Base-by-base conservation (phyloP, 768 basidiomycete species). In the Psilocybe cubensis region DNA sequence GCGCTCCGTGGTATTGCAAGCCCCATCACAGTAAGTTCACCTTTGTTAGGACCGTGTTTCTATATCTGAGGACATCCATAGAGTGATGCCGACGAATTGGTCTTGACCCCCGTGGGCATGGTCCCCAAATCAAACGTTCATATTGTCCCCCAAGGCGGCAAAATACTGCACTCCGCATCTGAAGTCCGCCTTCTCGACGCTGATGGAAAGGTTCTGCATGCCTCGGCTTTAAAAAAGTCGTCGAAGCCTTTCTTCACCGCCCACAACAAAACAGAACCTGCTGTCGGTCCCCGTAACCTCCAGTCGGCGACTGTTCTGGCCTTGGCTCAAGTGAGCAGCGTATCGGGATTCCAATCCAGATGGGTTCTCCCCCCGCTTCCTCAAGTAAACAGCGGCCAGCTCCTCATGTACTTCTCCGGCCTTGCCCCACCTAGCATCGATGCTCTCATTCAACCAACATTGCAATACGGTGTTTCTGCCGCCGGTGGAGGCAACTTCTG, bases 71-170 rank as follows among this genome's bases (percentile, higher is more conserved):
- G n/a, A n/a, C n/a, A n/a, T n/a, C n/a, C 40, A 35, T 20, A 53
- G 52, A 40, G 40, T 5, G 27, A 42, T 7, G 54, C 18, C 14
- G 44, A 54, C 2, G 54, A 54, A 20, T 35, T 54, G 10, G 31
- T 54, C 14, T 31, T 18, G 33, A 47, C 40, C 27, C 54, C 54
- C 21, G 54, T 45, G 5, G 54, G 54, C 23, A 40, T 56, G 23
- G 10, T 56, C 18, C 45, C 45, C 9, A 56, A 42, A n/a, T 48
- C 54, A 18, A 48, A 48, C 17, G 25, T 41, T 2, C 54, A 56
- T 38, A 47, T 48, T 18, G 46, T 48, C 20, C 54, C 54, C 45
- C 23, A 54, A 18, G 54, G 54, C 11, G 44, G 28, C 10, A 54
- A 46, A 18, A 40, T 54, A 10, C 29, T 54, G 14, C 54, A 54